Evolutionary conservation across 2,329 filamentous ascomycete genomes (phyloP).

Genomic region (Pseudopithomyces chartarum): DNA sequence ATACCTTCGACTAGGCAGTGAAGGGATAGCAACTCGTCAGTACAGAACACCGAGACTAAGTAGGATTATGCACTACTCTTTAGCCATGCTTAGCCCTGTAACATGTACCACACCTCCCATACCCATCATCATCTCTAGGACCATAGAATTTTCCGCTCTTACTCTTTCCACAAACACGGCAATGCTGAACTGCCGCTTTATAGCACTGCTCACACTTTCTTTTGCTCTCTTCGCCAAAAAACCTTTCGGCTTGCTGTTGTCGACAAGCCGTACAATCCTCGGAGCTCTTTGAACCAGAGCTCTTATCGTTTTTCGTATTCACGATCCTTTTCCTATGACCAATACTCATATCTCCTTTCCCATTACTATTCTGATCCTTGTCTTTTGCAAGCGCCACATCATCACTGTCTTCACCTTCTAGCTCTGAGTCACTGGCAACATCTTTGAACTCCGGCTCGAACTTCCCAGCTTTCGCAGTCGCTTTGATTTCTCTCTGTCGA

Average conservation of each 20-base stretch:
- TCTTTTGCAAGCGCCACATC: not conserved
- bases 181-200: not conserved
- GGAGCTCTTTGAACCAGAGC: not conserved
- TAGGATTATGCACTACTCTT: not conserved
- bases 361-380: not conserved
- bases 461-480: not conserved
- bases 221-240: not conserved
- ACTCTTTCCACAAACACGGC: not conserved
- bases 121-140: not conserved
- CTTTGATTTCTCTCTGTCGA: not conserved
- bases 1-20: too few species aligned
- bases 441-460: not conserved
- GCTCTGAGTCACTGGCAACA: not conserved
- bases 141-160: not conserved
- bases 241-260: not conserved
- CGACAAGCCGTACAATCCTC: not conserved
- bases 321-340: not conserved
- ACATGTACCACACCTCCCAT: not conserved
- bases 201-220: not conserved
- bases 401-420: not conserved
- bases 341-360: not conserved
- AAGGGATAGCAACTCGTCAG: too few species aligned
- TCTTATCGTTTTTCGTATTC: not conserved
- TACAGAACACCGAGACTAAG: too few species aligned
- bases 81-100: not conserved